These are phyloP conservation scores for Talinum fruticosum DNA, from an alignment of 148 eudicot genomes.

Conservation along the genomic window DNA sequence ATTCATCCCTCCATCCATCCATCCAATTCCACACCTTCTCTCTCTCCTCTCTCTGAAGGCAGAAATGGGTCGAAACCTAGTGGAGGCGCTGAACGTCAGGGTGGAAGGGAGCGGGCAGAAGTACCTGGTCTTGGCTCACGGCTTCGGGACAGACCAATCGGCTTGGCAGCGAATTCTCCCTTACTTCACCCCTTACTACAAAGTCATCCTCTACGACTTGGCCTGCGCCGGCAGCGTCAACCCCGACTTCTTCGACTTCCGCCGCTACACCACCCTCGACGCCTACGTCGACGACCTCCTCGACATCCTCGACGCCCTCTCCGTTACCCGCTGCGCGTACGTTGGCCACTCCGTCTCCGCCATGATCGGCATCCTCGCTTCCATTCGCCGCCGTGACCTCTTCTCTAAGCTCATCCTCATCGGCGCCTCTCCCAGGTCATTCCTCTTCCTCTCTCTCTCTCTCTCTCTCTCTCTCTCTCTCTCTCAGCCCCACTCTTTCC, in stretches of 20 bases:
- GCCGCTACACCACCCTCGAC: conserved; percentile 71
- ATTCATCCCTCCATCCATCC: neutral
- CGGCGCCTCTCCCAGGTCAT: conserved; percentile 71
- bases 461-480: neutral
- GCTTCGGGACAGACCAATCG: conserved; percentile 91
- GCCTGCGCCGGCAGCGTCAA: conserved; percentile 95
- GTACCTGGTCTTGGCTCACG: conserved; percentile 70
- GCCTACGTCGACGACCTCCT: conserved; percentile 83
- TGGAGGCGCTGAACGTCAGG: conserved; percentile 69
- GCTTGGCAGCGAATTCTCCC: conserved; percentile 91
- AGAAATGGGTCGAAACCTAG: conserved; percentile 54
- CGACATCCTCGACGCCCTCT: conserved; percentile 54
- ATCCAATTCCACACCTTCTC: neutral
- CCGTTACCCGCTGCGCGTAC: conserved; percentile 51
- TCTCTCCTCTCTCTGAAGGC: no score
- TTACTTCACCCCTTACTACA: conserved; percentile 47
- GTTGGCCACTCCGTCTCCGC: conserved; percentile 49
- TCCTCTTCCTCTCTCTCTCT: neutral
- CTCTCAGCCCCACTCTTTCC: neutral
- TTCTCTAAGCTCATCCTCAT: conserved; percentile 46
- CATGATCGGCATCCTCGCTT: conserved; percentile 44
- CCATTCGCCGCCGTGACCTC: conserved; percentile 34
- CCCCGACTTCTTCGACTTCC: conserved; percentile 81
- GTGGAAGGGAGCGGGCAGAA: conserved; percentile 63
- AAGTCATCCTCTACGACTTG: conserved; percentile 67